phyloP scores from a whole-genome alignment of 768 basidiomycete genomes.

The Auriscalpium microsporum region DNA sequence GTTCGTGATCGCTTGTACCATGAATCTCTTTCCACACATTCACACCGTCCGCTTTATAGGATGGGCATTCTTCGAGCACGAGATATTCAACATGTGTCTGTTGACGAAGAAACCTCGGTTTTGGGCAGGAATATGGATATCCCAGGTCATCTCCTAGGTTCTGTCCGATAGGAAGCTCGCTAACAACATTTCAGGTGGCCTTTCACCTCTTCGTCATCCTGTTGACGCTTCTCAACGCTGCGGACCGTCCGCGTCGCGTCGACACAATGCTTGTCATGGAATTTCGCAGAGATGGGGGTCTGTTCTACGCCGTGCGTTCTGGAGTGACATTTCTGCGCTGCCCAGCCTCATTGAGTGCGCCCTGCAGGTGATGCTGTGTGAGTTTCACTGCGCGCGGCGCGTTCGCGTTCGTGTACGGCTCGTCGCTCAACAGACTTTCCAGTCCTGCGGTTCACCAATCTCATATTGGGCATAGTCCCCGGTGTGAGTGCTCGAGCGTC shows the following conservation, averaged over 20 bases:
- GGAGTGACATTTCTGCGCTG: neutral
- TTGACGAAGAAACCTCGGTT: neutral
- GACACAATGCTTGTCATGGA: conserved; percentile 25
- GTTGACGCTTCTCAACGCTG: conserved; percentile 28
- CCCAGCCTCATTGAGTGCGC: neutral
- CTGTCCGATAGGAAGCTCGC: neutral
- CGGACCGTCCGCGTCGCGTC: conserved; percentile 26
- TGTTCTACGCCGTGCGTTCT: conserved; percentile 27
- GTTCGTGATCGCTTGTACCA: neutral
- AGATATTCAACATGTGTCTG: conserved; percentile 10
- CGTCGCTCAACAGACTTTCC: neutral
- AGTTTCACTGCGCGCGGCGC: neutral
- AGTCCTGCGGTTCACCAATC: neutral
- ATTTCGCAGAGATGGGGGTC: conserved; percentile 28
- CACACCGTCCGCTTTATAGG: neutral
- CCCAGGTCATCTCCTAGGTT: conserved; percentile 20
- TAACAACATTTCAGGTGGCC: conserved; percentile 21
- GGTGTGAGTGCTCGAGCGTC: neutral
- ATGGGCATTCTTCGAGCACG: neutral
- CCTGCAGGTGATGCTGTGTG: neutral
- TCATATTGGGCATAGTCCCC: neutral
- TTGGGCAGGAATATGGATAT: conserved; percentile 23
- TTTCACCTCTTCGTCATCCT: conserved; percentile 30
- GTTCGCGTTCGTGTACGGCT: neutral
- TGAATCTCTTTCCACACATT: neutral